Percentiles rank a stretch among this genome's conserved stretches.
These are phyloP conservation scores for Erodium moschatum DNA, from an alignment of 441 rosid species.

Conservation along the genomic window DNA sequence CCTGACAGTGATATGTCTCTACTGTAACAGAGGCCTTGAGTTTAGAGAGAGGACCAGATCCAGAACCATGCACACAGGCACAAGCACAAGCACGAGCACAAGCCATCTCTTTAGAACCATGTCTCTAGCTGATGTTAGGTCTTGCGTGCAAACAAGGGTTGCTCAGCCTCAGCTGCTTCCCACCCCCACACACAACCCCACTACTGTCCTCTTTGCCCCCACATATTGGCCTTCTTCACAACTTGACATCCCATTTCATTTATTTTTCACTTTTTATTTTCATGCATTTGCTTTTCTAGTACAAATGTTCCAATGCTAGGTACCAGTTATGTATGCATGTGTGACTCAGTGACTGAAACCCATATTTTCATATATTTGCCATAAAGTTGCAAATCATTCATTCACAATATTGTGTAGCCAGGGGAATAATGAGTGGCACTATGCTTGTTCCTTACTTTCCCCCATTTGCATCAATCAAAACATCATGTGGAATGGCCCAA, in stretches of 20 bases:
- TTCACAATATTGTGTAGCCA: neutral
- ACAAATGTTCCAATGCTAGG: neutral
- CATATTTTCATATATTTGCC: neutral
- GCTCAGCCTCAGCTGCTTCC: conserved; percentile 1
- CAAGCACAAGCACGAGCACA: neutral
- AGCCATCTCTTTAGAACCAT: neutral
- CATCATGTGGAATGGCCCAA: conserved; percentile 6
- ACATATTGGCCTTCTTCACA: neutral
- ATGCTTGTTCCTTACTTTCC: conserved; percentile 7
- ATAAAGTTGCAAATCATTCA: conserved; percentile 2
- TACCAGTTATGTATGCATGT: neutral
- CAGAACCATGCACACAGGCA: no score
- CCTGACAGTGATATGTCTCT: neutral
- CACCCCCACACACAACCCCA: neutral
- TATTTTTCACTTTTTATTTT: neutral
- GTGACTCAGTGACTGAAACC: neutral
- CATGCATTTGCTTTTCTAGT: neutral
- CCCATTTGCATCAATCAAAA: conserved; percentile 6
- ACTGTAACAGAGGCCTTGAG: neutral
- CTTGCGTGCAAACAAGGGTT: conserved; percentile 6
- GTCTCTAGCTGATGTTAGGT: neutral
- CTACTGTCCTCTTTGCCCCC: conserved; percentile 2
- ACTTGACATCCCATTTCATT: neutral
- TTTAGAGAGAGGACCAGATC: neutral
- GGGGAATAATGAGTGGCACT: neutral